A percentile compares a stretch with the other conserved stretches of the same genome.
These are phyloP conservation scores for Sporothrix pseudoabietina DNA, from an alignment of 2,329 filamentous ascomycete species.

Conservation along the genomic window DNA sequence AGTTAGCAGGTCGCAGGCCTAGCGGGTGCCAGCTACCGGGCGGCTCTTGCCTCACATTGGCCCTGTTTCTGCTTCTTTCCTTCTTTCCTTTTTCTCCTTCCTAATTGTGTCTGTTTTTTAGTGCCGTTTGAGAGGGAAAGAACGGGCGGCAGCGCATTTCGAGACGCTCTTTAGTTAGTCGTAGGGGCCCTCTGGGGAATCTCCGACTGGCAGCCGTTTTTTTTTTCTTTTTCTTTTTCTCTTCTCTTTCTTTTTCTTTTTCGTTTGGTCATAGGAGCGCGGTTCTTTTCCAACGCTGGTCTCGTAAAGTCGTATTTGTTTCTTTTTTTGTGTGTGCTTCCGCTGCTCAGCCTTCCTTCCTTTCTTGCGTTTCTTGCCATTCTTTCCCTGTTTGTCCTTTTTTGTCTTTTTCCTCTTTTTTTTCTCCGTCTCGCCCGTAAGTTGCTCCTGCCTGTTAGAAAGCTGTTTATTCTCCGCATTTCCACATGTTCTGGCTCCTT, in stretches of 20 bases:
- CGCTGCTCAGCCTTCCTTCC: not conserved
- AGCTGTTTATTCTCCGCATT: not conserved
- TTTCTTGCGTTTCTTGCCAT: not conserved
- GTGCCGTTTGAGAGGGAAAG: conserved; percentile 4
- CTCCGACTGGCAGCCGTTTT: not conserved
- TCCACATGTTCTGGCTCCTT: not conserved
- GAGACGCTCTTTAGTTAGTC: not conserved
- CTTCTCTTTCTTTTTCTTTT: too few relatives aligned
- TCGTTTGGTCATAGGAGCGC: conserved; percentile 1
- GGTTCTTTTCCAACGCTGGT: not conserved
- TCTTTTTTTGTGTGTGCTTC: not conserved
- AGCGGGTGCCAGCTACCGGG: not conserved
- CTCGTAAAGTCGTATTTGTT: not conserved
- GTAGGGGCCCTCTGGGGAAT: not conserved
- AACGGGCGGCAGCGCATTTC: not conserved
- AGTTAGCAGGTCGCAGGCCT: not conserved
- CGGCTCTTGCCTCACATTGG: not conserved
- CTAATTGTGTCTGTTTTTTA: not conserved
- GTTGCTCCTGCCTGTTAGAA: conserved; percentile 11
- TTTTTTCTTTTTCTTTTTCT: too few relatives aligned
- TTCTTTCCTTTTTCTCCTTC: not conserved
- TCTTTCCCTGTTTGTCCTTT: not conserved
- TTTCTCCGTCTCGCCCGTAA: not conserved
- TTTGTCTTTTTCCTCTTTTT: not conserved
- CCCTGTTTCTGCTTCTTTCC: not conserved